phyloP scores from a whole-genome alignment of 768 basidiomycete species.

The Terana coerulea region DNA sequence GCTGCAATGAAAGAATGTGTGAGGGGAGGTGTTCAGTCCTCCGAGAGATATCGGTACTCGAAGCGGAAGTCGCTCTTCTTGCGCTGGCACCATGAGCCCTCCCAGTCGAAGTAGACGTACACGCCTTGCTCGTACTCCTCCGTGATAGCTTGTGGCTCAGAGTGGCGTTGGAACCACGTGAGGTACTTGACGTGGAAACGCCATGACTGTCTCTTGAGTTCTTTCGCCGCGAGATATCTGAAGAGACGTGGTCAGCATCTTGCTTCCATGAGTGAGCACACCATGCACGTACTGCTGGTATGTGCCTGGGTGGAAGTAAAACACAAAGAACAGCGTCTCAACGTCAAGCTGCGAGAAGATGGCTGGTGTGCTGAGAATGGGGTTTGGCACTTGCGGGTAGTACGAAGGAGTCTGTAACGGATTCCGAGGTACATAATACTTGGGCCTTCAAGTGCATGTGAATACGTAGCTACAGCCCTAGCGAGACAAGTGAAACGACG shows the following conservation, averaged over 20 bases:
- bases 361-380: conserved; percentile 74
- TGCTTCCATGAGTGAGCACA: neutral
- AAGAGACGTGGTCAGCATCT: neutral
- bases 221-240: conserved; percentile 93
- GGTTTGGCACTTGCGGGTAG: conserved; percentile 88
- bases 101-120: conserved; percentile 99
- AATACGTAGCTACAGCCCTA: neutral
- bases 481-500: conserved; percentile 12
- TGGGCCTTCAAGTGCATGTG: conserved; percentile 81
- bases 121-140: conserved; percentile 99
- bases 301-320: conserved; percentile 96
- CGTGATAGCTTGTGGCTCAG: conserved; percentile 96
- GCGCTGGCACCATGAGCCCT: conserved; percentile 96
- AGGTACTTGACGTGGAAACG: conserved; percentile 99
- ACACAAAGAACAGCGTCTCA: conserved; percentile 97
- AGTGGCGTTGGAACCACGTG: conserved; percentile 99
- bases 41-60: conserved; percentile 91
- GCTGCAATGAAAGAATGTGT: conserved; percentile 8
- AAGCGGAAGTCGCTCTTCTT: conserved; percentile 98
- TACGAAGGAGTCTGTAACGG: conserved; percentile 89
- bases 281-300: conserved; percentile 82
- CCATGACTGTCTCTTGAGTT: conserved; percentile 97
- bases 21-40: conserved; percentile 53
- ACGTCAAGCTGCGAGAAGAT: conserved; percentile 92
- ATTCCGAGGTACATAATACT: conserved; percentile 94